Evolutionary conservation across 345 rosid genomes (phyloP).

Genomic region (Melastoma malabathricum): DNA sequence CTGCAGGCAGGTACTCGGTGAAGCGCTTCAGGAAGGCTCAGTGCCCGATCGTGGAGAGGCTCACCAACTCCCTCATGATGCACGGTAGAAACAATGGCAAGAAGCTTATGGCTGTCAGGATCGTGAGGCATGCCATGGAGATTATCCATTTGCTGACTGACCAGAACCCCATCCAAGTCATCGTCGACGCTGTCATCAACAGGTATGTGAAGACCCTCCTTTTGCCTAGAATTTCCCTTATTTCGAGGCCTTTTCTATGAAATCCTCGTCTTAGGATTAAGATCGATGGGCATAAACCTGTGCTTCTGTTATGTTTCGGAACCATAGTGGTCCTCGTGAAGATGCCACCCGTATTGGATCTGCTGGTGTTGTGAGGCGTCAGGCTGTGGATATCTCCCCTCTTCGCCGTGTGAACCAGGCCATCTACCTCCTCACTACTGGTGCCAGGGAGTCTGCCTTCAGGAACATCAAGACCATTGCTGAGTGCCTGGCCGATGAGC

Average conservation of each 20-base stretch:
- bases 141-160: constrained; percentile 78
- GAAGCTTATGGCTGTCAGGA: constrained; percentile 80
- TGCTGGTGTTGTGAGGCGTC: constrained; percentile 97
- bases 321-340: constrained; percentile 78
- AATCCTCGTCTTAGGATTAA: too few relatives aligned
- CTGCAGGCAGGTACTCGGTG: constrained; percentile 87
- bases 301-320: not conserved
- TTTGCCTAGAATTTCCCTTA: too few relatives aligned
- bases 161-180: constrained; percentile 76
- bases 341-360: constrained; percentile 97
- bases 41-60: constrained; percentile 91
- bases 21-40: constrained; percentile 95
- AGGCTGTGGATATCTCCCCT: constrained; percentile 97
- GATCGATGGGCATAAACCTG: too few relatives aligned
- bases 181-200: constrained; percentile 81
- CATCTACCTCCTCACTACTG: constrained; percentile 68
- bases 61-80: constrained; percentile 94
- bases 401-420: constrained; percentile 88
- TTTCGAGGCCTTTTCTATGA: too few relatives aligned
- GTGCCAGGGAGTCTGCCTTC: constrained; percentile 93
- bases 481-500: constrained; percentile 94
- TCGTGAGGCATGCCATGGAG: constrained; percentile 85
- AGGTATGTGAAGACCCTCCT: constrained; percentile 26
- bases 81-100: constrained; percentile 89
- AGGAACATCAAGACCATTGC: constrained; percentile 88